A percentile compares a stretch with the other conserved stretches of the same genome.
Conservation (phyloP, 169 alveolate genomes). For the Eimeria acervulina region DNA sequence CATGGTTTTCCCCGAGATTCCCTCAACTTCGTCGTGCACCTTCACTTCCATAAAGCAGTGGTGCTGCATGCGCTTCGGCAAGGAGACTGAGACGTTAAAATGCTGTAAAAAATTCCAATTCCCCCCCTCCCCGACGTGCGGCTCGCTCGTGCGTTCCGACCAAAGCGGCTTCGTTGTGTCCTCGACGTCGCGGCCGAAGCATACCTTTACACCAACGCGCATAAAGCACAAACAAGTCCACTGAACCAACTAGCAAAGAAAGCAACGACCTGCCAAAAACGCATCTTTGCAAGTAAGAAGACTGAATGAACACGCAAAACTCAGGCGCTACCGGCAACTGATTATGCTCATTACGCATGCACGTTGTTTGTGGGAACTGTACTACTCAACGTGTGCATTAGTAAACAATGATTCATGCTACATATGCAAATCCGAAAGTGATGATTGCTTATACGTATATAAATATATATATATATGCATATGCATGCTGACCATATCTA, state of each 20-base stretch:
- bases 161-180: conserved; percentile 89
- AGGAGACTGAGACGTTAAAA: conserved; percentile 86
- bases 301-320: neutral
- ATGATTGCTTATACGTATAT: too few relatives aligned
- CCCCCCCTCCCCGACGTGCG: conserved; percentile 86
- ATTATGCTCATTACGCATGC: too few relatives aligned
- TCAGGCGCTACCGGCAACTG: too few relatives aligned
- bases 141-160: conserved; percentile 89
- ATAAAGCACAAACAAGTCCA: neutral
- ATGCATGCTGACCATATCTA: too few relatives aligned
- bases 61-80: conserved; percentile 93
- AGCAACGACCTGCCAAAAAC: neutral
- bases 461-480: too few relatives aligned
- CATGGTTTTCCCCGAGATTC: conserved; percentile 81
- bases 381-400: neutral
- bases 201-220: conserved; percentile 76
- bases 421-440: neutral
- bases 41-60: conserved; percentile 90
- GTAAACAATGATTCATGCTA: too few relatives aligned
- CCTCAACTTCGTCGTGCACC: conserved; percentile 75
- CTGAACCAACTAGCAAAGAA: neutral
- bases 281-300: neutral
- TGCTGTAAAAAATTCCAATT: conserved; percentile 87
- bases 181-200: conserved; percentile 92
- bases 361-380: neutral